These are phyloP conservation scores for Diaporthe citri DNA, from an alignment of 2,329 filamentous ascomycete species.

Conservation along the genomic window DNA sequence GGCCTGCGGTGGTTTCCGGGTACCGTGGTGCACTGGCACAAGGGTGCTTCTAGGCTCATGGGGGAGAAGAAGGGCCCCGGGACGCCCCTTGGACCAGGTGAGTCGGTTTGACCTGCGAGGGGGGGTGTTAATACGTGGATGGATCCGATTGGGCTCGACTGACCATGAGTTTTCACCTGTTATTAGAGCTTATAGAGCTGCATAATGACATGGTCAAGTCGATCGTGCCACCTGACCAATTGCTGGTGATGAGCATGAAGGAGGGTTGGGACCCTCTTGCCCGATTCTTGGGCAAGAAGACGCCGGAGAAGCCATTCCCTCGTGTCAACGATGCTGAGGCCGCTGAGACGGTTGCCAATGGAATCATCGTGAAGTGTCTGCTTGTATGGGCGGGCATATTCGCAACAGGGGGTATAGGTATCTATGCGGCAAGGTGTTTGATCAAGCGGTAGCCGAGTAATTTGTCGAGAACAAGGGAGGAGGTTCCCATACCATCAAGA, in stretches of 20 bases:
- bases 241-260: slow-evolving; percentile 29
- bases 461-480: background rate
- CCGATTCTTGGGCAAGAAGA: slow-evolving; percentile 16
- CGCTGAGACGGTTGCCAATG: slow-evolving; percentile 3
- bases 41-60: slow-evolving; percentile 3
- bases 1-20: slow-evolving; percentile 23
- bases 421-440: background rate
- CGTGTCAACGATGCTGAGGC: slow-evolving; percentile 9
- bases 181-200: slow-evolving; percentile 22
- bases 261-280: slow-evolving; percentile 30
- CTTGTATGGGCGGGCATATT: background rate
- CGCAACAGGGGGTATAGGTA: background rate
- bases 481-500: too few relatives aligned
- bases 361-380: background rate
- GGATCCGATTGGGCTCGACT: background rate
- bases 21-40: background rate
- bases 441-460: background rate
- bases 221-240: slow-evolving; percentile 13
- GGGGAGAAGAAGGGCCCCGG: slow-evolving; percentile 1
- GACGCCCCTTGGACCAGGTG: slow-evolving; percentile 9
- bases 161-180: background rate
- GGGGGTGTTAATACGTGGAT: background rate
- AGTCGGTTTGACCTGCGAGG: background rate
- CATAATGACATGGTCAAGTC: slow-evolving; percentile 27
- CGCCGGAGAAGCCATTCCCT: slow-evolving; percentile 15